Evolutionary conservation across 345 rosid genomes (phyloP).

Genomic region (Eucalyptus sideroxylon): DNA sequence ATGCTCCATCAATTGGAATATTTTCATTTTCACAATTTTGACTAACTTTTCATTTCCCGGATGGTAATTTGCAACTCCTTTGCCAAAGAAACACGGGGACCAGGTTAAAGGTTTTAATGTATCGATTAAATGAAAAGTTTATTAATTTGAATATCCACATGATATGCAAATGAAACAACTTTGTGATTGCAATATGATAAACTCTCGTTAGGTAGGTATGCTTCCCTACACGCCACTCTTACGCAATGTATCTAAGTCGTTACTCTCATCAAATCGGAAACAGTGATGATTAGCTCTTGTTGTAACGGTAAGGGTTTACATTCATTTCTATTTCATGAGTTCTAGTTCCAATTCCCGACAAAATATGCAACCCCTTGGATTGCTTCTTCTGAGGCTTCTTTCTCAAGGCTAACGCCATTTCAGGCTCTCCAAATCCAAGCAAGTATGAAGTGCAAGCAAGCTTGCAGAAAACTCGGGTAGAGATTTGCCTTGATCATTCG

Average conservation of each 20-base stretch:
- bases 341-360: neutral
- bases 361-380: neutral
- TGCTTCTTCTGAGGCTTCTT: neutral
- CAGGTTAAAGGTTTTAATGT: neutral
- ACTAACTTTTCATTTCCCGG: neutral
- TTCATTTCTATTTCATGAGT: neutral
- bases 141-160: neutral
- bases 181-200: neutral
- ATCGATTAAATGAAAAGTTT: neutral
- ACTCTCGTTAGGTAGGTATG: neutral
- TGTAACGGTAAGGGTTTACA: neutral
- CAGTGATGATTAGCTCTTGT: no score
- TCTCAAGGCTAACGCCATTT: neutral
- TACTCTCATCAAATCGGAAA: no score
- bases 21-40: neutral
- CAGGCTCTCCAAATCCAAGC: neutral
- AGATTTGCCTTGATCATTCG: neutral
- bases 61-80: neutral
- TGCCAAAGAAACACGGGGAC: neutral
- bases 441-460: neutral
- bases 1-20: neutral
- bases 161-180: neutral
- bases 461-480: neutral
- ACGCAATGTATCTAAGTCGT: accelerated
- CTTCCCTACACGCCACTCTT: accelerated